Evolutionary conservation across 148 eudicot genomes (phyloP).

Genomic region (Pouteria glomerata): DNA sequence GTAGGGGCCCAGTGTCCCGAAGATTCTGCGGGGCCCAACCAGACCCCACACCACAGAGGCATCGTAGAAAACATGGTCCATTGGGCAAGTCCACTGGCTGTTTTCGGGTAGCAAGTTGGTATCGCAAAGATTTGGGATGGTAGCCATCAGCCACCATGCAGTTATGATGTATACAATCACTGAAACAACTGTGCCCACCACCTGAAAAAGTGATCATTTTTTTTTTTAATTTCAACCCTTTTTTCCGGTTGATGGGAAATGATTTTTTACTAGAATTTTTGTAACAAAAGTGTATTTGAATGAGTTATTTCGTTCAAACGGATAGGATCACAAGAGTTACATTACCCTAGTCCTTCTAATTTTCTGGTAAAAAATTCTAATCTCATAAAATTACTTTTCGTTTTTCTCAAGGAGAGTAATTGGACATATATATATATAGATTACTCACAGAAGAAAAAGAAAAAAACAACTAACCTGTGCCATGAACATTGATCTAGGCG

Average conservation of each 20-base stretch:
- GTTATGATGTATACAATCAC: constrained; percentile 57
- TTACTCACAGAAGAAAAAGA: too few relatives aligned
- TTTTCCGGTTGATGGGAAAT: too few relatives aligned
- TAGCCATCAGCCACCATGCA: constrained; percentile 73
- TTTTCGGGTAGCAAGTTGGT: constrained; percentile 36
- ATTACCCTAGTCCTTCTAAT: too few relatives aligned
- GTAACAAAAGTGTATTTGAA: too few relatives aligned
- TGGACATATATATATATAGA: too few relatives aligned
- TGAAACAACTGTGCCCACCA: constrained; percentile 53
- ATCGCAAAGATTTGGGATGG: constrained; percentile 60
- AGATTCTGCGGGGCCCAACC: constrained; percentile 64
- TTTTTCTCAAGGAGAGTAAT: too few relatives aligned
- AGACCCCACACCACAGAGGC: constrained; percentile 83
- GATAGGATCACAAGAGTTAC: too few relatives aligned
- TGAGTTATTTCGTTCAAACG: too few relatives aligned
- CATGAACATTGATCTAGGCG: constrained; percentile 73
- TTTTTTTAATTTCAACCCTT: background rate
- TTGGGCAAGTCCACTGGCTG: constrained; percentile 69
- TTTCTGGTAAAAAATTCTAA: too few relatives aligned
- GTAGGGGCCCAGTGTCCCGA: constrained; percentile 62
- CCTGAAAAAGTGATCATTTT: constrained; percentile 19
- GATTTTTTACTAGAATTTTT: too few relatives aligned
- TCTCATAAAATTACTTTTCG: too few relatives aligned
- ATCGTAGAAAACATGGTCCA: constrained; percentile 54
- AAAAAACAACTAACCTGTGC: constrained; percentile 42